Evolutionary conservation across 768 basidiomycete species (phyloP).

Genomic region (Filobasidium wieringae): DNA sequence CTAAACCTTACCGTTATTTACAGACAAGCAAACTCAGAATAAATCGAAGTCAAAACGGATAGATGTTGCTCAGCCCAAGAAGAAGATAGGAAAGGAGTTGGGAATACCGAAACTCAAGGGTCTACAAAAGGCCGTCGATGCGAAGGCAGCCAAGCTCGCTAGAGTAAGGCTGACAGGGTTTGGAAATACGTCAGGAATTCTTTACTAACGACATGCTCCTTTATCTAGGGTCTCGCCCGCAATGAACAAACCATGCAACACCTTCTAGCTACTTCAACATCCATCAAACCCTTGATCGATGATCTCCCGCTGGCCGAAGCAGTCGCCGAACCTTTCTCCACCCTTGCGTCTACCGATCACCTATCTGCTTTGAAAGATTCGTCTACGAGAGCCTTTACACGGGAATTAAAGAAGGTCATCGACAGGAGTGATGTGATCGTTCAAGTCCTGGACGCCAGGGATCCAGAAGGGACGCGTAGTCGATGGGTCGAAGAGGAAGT

Average conservation of each 20-base stretch:
- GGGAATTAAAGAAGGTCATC: slow-evolving; percentile 77
- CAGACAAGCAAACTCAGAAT: slow-evolving; percentile 8
- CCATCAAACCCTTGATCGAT: not conserved
- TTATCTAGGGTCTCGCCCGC: not conserved
- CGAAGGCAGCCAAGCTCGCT: slow-evolving; percentile 17
- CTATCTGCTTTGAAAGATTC: slow-evolving; percentile 32
- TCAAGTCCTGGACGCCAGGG: slow-evolving; percentile 72
- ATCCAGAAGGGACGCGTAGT: slow-evolving; percentile 88
- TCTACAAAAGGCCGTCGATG: slow-evolving; percentile 50
- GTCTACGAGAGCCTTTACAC: slow-evolving; percentile 49
- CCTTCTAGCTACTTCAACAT: slow-evolving; percentile 1
- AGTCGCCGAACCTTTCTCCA: not conserved
- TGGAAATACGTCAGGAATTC: too few species aligned
- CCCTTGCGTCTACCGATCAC: slow-evolving; percentile 2
- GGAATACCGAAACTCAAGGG: slow-evolving; percentile 73
- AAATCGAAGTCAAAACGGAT: slow-evolving; percentile 4
- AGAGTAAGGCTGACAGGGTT: too few species aligned
- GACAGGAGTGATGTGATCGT: slow-evolving; percentile 85
- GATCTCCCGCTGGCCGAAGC: not conserved
- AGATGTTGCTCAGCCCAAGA: slow-evolving; percentile 5
- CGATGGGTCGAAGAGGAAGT: slow-evolving; percentile 90
- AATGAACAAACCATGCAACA: slow-evolving; percentile 19
- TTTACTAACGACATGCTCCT: too few species aligned
- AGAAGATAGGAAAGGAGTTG: slow-evolving; percentile 53
- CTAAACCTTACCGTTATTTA: not conserved